Evolutionary conservation across 371 early-diverging fungal species (phyloP).

Genomic region (Mortierella sp.): DNA sequence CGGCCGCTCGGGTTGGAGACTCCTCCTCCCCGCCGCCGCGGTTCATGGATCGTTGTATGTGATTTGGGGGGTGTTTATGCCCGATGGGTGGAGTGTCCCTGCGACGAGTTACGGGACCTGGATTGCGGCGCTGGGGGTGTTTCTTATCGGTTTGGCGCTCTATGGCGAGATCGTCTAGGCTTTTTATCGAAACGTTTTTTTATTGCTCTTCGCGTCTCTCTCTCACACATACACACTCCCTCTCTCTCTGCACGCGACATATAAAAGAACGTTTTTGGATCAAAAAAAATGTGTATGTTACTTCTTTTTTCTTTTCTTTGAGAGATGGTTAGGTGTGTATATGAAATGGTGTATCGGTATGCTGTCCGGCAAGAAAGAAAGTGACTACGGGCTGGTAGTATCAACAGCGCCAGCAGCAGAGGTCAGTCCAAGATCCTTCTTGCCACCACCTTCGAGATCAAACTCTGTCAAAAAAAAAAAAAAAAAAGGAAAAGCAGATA

Average conservation of each 20-base stretch:
- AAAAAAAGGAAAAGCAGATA: background rate
- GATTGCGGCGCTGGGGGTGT: conserved; percentile 44
- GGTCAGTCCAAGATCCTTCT: conserved; percentile 44
- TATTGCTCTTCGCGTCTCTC: background rate
- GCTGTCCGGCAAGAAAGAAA: background rate
- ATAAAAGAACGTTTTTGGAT: background rate
- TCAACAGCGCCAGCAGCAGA: conserved; percentile 30
- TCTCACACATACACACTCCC: too few relatives aligned
- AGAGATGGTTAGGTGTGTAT: background rate
- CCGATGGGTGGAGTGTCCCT: conserved; percentile 48
- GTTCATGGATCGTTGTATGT: conserved; percentile 47
- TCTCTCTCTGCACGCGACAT: background rate
- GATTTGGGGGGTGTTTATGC: conserved; percentile 52
- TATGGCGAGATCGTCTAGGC: conserved; percentile 54
- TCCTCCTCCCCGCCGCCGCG: conserved; percentile 33
- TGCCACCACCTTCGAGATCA: conserved; percentile 42
- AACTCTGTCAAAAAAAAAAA: conserved; percentile 45
- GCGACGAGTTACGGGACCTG: conserved; percentile 56
- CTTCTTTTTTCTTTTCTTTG: background rate
- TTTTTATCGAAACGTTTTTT: background rate
- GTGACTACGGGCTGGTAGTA: conserved; percentile 19
- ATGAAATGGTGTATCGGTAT: background rate
- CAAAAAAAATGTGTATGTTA: background rate
- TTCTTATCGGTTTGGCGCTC: conserved; percentile 51
- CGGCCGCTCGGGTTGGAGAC: conserved; percentile 30